Percentiles rank a stretch among this genome's conserved stretches.
Conservation (phyloP, 768 basidiomycete genomes). For the Russula earlei region DNA sequence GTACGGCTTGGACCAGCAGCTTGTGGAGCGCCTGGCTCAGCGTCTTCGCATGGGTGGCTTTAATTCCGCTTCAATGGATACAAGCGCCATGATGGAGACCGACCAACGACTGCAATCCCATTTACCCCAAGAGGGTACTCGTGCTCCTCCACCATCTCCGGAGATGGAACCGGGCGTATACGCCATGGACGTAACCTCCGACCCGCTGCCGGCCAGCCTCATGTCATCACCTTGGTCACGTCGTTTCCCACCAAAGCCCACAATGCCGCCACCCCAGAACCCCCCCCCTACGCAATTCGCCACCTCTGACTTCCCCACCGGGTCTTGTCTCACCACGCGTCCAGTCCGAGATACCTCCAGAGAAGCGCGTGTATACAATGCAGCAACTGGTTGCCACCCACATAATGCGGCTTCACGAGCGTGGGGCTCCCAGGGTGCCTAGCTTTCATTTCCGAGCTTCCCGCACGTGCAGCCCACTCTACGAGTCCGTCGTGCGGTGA, state of each 20-base stretch:
- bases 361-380: slow-evolving; percentile 17
- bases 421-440: slow-evolving; percentile 10
- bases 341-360: neutral
- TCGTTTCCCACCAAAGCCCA: neutral
- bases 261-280: neutral
- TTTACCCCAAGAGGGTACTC: slow-evolving; percentile 11
- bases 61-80: slow-evolving; percentile 2
- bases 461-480: slow-evolving; percentile 6
- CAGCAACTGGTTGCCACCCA: slow-evolving; percentile 20
- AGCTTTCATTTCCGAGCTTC: neutral
- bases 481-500: slow-evolving; percentile 1
- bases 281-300: neutral
- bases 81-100: neutral
- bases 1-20: slow-evolving; percentile 12
- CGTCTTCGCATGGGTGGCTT: slow-evolving; percentile 8
- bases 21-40: slow-evolving; percentile 6
- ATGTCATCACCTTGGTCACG: neutral
- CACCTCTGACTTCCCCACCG: neutral
- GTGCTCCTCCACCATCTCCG: slow-evolving; percentile 15
- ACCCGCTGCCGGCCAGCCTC: slow-evolving; percentile 11
- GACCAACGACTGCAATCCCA: neutral
- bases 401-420: slow-evolving; percentile 16
- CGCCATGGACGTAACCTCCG: slow-evolving; percentile 8
- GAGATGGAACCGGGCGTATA: slow-evolving; percentile 10
- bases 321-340: slow-evolving; percentile 14